Conservation (phyloP, 768 basidiomycete species). For the Holtermannia corniformis region DNA sequence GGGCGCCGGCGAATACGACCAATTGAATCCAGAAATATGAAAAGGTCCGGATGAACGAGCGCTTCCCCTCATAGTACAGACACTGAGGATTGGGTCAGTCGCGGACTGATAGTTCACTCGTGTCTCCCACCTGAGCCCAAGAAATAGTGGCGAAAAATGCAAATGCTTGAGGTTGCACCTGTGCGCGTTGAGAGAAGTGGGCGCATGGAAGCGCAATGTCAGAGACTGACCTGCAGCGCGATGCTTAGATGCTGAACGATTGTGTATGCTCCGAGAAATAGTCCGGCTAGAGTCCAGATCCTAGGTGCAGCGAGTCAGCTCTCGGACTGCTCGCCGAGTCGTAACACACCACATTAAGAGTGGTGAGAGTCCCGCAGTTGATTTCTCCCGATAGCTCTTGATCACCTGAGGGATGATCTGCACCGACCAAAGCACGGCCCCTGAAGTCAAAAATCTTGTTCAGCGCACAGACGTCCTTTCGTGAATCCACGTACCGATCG, state of each 20-base stretch:
- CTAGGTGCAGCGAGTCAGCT: constrained; percentile 12
- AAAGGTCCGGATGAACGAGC: constrained; percentile 40
- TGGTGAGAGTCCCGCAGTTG: constrained; percentile 59
- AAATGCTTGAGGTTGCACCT: constrained; percentile 46
- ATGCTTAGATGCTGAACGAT: constrained; percentile 60
- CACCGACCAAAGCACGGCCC: constrained; percentile 32
- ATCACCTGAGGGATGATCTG: constrained; percentile 59
- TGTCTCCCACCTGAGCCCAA: constrained; percentile 53
- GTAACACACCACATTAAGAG: constrained; percentile 51
- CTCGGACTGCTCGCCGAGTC: not conserved
- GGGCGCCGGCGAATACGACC: constrained; percentile 50
- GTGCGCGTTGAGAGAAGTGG: not conserved
- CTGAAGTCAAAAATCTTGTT: not conserved
- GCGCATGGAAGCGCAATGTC: constrained; percentile 19
- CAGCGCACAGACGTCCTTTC: not conserved
- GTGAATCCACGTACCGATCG: constrained; percentile 48
- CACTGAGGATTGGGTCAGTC: constrained; percentile 40
- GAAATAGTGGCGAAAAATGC: constrained; percentile 53
- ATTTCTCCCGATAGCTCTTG: constrained; percentile 62
- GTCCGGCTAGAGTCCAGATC: constrained; percentile 54
- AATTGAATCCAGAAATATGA: constrained; percentile 44
- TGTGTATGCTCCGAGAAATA: constrained; percentile 60
- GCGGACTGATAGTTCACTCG: not conserved
- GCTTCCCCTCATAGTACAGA: constrained; percentile 53
- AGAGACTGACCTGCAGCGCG: constrained; percentile 61